These are phyloP conservation scores for Lophiotrema nucula DNA, from an alignment of 495 filamentous ascomycete genomes.

Conservation along the genomic window DNA sequence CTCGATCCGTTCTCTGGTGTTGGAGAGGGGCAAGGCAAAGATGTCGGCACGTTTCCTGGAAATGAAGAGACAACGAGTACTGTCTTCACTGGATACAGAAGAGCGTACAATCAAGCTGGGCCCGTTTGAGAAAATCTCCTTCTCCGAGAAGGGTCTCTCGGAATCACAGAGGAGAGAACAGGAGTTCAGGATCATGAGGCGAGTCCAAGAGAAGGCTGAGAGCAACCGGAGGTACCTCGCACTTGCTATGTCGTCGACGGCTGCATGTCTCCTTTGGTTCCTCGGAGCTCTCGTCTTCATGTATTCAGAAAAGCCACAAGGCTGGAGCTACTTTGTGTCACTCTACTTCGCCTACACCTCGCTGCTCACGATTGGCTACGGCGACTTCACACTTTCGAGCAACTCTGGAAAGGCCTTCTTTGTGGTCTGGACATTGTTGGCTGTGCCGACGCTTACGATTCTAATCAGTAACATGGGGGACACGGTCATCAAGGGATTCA, in stretches of 20 bases:
- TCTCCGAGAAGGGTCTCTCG: constrained; percentile 35
- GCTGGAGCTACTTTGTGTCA: constrained; percentile 77
- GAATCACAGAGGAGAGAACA: constrained; percentile 64
- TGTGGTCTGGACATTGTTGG: constrained; percentile 85
- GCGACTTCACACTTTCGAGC: constrained; percentile 67
- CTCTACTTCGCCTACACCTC: constrained; percentile 80
- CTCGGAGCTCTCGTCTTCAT: constrained; percentile 73
- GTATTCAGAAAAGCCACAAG: constrained; percentile 52
- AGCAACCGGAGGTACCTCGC: constrained; percentile 65
- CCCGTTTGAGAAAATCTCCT: constrained; percentile 44
- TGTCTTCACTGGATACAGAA: constrained; percentile 53
- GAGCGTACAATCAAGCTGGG: constrained; percentile 51
- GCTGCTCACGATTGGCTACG: constrained; percentile 83
- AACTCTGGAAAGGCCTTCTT: constrained; percentile 78
- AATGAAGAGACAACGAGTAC: constrained; percentile 58
- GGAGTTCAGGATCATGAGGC: constrained; percentile 82
- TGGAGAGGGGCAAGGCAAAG: constrained; percentile 72
- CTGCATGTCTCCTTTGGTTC: constrained; percentile 75
- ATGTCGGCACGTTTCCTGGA: constrained; percentile 68
- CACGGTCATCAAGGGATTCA: constrained; percentile 69
- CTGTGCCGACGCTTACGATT: constrained; percentile 78
- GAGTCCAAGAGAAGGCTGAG: constrained; percentile 59
- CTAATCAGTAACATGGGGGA: constrained; percentile 82
- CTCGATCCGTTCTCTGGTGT: constrained; percentile 73
- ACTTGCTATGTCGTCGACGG: constrained; percentile 59